Conservation (phyloP, 345 rosid species). For the Anastatica hierochuntica region DNA sequence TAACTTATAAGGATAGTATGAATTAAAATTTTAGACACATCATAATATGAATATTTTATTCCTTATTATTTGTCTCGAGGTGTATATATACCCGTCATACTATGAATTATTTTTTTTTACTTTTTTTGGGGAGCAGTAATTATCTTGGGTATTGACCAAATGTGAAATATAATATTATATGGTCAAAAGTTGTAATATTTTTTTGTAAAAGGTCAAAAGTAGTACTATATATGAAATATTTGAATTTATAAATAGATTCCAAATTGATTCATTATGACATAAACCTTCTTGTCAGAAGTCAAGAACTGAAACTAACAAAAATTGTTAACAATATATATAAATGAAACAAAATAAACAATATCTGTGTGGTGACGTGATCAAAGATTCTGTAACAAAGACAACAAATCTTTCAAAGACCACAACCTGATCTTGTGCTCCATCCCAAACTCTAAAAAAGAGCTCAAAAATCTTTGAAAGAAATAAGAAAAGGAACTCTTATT, state of each 20-base stretch:
- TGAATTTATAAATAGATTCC: neutral
- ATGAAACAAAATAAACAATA: conserved; percentile 13
- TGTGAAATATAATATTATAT: conserved; percentile 16
- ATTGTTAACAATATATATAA: neutral
- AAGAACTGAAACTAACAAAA: conserved; percentile 34
- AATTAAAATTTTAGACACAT: too few relatives aligned
- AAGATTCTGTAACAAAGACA: conserved; percentile 51
- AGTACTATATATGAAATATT: conserved; percentile 5
- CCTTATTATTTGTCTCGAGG: too few relatives aligned
- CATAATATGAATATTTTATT: too few relatives aligned
- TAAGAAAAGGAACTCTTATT: neutral
- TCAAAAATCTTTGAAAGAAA: neutral
- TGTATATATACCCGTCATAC: neutral
- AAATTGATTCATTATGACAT: conserved; percentile 32
- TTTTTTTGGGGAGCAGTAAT: neutral
- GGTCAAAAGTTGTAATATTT: conserved; percentile 22
- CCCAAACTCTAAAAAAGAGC: conserved; percentile 24
- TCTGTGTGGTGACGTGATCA: conserved; percentile 60
- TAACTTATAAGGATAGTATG: too few relatives aligned
- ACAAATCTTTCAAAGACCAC: conserved; percentile 21
- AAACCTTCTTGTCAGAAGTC: conserved; percentile 50
- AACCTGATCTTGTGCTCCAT: conserved; percentile 30
- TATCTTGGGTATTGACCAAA: conserved; percentile 19
- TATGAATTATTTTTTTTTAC: neutral
- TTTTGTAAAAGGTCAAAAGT: too few relatives aligned